Conservation (phyloP, 805 yeast species). For the Cyberlindnera veronae region DNA sequence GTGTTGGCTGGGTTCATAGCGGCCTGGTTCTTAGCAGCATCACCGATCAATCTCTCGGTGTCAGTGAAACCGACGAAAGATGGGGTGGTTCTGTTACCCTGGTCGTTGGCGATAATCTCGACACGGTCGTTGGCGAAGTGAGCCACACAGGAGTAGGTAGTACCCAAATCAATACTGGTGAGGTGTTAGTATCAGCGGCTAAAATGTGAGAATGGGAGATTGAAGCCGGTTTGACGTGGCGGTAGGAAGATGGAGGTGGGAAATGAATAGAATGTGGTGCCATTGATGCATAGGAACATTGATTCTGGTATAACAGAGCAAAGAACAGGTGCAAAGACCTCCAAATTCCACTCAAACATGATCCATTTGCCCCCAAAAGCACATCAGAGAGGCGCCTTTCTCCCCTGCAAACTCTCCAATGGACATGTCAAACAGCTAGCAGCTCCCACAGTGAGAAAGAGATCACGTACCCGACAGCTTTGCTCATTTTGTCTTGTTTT, state of each 20-base stretch:
- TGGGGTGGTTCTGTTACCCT: conserved; percentile 98
- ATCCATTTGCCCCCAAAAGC: no score
- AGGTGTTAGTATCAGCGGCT: conserved; percentile 7
- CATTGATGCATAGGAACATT: not conserved
- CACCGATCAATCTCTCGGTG: conserved; percentile 92
- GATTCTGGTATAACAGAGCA: not conserved
- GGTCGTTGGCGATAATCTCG: conserved; percentile 95
- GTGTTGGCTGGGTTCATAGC: conserved; percentile 95
- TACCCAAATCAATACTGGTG: conserved; percentile 30
- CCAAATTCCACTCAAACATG: no score
- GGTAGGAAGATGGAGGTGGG: not conserved
- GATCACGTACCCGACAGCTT: conserved; percentile 51
- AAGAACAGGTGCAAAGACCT: not conserved
- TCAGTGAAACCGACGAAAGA: conserved; percentile 96
- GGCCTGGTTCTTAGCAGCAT: conserved; percentile 98
- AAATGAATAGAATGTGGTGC: not conserved
- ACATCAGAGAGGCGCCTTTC: no score
- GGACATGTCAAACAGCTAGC: no score
- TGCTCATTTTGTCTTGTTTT: conserved; percentile 31
- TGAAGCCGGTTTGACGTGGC: no score
- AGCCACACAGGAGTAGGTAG: conserved; percentile 81
- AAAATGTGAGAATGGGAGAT: not conserved
- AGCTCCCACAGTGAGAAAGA: not conserved
- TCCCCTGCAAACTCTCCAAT: no score
- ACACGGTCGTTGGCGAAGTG: conserved; percentile 89